Base-by-base conservation (phyloP, 345 rosid genomes). In the Eucalyptus paniculata region DNA sequence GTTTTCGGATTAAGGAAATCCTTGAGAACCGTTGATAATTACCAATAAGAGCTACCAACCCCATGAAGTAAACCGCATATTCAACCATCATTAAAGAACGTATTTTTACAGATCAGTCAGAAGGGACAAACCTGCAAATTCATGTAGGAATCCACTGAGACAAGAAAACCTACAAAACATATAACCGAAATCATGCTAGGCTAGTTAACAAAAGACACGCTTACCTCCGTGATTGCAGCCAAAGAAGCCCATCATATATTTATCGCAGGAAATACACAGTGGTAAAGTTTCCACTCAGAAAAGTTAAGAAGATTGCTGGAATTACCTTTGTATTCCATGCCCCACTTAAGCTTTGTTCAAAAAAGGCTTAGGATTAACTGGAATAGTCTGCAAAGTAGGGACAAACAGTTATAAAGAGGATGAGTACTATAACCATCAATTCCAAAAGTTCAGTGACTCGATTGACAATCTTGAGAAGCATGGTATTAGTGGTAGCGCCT, bases 311-410 rank as follows among this genome's bases (percentile, higher is more conserved):
- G 56, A 47, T 28, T 6, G 11, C 12, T 8, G 14, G 37, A 54
- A 60, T 49, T 45, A 94, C 98, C 97, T 95, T 95, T 97, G 95
- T 97, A 97, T 89, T 96, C 99, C 99, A 97, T 97, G 91, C 99
- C 98, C 99, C 98, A 97, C 90, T 97, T 96, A 26, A 97, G 97
- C 93, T 97, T 96, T 97, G 97, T 97, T 97, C 97, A 97, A 92
- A 93, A 97, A 95, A 4, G 97, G 98, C 88, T 97, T 97, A 5
- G 97, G 97, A 91, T 97, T 97, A 24, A 96, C 99, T 12, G 98
- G 98, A 42, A 96, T 94, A 5, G 99, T 94, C 97, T 97, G 95
- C 94, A 89, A 51, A 12, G 88, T n/a, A 32, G 50, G 32, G 88
- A 11, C 34, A 40, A 88, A 86, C 87, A 11, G 50, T 53, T 19